Base-by-base conservation (phyloP, 371 early-diverging fungal genomes). In the Actinomortierella wolfii region DNA sequence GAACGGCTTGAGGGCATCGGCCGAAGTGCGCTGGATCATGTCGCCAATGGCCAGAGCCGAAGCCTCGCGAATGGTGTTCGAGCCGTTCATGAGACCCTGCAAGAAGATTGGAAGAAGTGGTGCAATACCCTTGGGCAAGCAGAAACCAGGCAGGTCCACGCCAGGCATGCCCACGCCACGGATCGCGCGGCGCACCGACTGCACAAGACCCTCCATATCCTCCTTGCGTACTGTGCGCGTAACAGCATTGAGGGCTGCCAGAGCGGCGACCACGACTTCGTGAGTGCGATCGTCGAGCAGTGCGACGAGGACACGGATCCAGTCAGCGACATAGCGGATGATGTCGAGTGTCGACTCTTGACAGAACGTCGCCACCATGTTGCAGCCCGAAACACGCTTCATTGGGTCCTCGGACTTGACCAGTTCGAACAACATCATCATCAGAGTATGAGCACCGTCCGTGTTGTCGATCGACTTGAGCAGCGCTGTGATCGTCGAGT, bases 61-160 rank as follows among this genome's bases (percentile, higher is more conserved):
- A 40, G 88, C 89, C 76, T 97, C 97, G 49, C 96, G 92, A 25
- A 85, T 81, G 51, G 94, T 93, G 5, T 89, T 78, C 34, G 91
- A 79, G 26, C 97, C 95, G 68, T 92, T 87, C 90, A 96, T 90
- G 46, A 98, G 86, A 26, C 97, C 97, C 78, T 97, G 96, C 73
- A 94, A 81, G 82, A 94, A 93, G 67, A 97, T 91, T 20, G 96
- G 90, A 59, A 98, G 80, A 52, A 97, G 56, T 8, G 97, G 94
- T 0, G 93, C 84, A 64, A 97, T 85, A 60, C 97, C 96, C 83
- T 95, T 96, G 61, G 98, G 93, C 69, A 95, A 69, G 55, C 89
- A 86, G 81, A 97, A 96, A 8, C 95, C 98, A 41, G 89, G 89
- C 53, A 97, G 76, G 44, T 84, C 84, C n/a, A 83, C 79, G 25